These are phyloP conservation scores for Aquilaria agallochum DNA, from an alignment of 441 rosid genomes.

Conservation along the genomic window DNA sequence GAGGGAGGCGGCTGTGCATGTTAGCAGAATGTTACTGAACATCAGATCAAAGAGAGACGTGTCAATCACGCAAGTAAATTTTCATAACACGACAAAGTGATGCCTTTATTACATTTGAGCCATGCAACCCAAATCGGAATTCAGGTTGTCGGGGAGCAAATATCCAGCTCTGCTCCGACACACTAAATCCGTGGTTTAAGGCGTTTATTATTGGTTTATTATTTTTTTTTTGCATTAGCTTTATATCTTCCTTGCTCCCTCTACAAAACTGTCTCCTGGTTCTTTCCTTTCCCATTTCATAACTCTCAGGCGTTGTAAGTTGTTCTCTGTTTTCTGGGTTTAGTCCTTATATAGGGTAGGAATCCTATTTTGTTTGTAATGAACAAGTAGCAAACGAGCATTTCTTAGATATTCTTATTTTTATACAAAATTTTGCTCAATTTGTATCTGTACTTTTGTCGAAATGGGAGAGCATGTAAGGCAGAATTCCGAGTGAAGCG, in stretches of 20 bases:
- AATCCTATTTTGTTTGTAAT: too few species aligned
- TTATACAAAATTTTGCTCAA: too few species aligned
- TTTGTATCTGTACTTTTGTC: too few species aligned
- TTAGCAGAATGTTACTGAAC: constrained; percentile 19
- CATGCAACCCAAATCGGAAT: neutral
- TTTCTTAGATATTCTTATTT: too few species aligned
- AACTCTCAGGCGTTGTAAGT: too few species aligned
- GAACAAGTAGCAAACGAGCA: too few species aligned
- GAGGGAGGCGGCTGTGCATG: constrained; percentile 60
- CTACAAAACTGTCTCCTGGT: too few species aligned
- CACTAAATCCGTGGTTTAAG: neutral
- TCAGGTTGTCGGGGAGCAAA: constrained; percentile 3
- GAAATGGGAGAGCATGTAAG: too few species aligned
- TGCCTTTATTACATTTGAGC: constrained; percentile 3
- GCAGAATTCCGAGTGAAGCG: too few species aligned
- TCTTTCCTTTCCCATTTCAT: neutral
- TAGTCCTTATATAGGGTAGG: too few species aligned
- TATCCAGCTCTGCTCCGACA: constrained; percentile 4
- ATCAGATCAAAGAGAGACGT: neutral
- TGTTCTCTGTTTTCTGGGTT: too few species aligned
- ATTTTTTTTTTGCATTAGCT: neutral
- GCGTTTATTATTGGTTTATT: neutral
- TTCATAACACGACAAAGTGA: neutral
- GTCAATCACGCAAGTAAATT: constrained; percentile 11
- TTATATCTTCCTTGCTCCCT: too few species aligned